Percentiles rank a stretch among this genome's conserved stretches.
These are phyloP conservation scores for Podospora didyma DNA, from an alignment of 495 filamentous ascomycete species.

Conservation along the genomic window DNA sequence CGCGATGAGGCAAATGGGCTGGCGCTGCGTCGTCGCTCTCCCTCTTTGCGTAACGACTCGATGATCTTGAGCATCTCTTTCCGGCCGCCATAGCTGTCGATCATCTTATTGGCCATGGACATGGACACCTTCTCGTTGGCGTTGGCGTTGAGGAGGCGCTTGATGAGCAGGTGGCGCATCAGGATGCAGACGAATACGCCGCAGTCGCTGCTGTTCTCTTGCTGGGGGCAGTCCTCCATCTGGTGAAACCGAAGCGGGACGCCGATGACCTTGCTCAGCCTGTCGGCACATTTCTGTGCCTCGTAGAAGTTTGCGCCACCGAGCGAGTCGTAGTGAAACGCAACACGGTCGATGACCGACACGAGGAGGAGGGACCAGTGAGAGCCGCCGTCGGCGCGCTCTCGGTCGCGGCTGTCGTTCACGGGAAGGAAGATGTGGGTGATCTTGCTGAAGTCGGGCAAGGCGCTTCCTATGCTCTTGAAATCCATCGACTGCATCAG, in stretches of 20 bases:
- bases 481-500: slow-evolving; percentile 79
- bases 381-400: slow-evolving; percentile 76
- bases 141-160: slow-evolving; percentile 72
- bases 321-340: slow-evolving; percentile 97
- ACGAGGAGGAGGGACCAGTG: slow-evolving; percentile 97
- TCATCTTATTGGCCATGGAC: slow-evolving; percentile 75
- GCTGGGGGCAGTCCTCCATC: slow-evolving; percentile 80
- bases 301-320: slow-evolving; percentile 69
- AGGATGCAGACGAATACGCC: slow-evolving; percentile 93
- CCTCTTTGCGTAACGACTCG: slow-evolving; percentile 76
- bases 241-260: slow-evolving; percentile 64
- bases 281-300: slow-evolving; percentile 57
- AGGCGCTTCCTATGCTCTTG: slow-evolving; percentile 64
- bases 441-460: slow-evolving; percentile 72
- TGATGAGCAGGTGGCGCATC: slow-evolving; percentile 85
- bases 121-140: slow-evolving; percentile 83
- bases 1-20: slow-evolving; percentile 25
- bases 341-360: slow-evolving; percentile 78
- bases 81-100: slow-evolving; percentile 70
- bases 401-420: slow-evolving; percentile 78
- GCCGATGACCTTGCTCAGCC: slow-evolving; percentile 69
- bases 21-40: slow-evolving; percentile 59
- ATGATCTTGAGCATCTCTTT: slow-evolving; percentile 89
- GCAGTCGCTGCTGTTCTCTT: slow-evolving; percentile 90
- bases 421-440: slow-evolving; percentile 97